Conservation (phyloP, 495 filamentous ascomycete genomes). For the Bathelium albidoporum region DNA sequence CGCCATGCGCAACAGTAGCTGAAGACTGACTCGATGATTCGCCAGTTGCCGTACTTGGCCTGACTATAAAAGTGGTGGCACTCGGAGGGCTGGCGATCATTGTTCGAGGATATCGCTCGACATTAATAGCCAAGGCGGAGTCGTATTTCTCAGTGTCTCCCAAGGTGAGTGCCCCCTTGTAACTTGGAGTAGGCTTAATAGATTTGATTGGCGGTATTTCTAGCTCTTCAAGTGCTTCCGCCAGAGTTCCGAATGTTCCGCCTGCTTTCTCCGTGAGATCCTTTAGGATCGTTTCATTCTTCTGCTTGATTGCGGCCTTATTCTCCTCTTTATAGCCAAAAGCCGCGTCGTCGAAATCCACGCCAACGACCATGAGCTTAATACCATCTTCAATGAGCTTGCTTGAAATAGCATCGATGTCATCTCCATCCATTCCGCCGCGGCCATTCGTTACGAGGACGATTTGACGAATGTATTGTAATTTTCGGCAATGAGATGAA, state of each 20-base stretch:
- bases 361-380: slow-evolving; percentile 67
- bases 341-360: slow-evolving; percentile 90
- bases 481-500: slow-evolving; percentile 62
- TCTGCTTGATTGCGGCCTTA: slow-evolving; percentile 46
- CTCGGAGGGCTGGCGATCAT: slow-evolving; percentile 60
- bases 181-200: slow-evolving; percentile 60
- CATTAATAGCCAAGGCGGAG: slow-evolving; percentile 69
- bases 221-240: slow-evolving; percentile 67
- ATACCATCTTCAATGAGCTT: slow-evolving; percentile 68
- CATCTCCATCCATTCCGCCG: slow-evolving; percentile 56
- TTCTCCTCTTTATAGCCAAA: slow-evolving; percentile 90
- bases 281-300: slow-evolving; percentile 59
- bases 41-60: slow-evolving; percentile 37
- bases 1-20: slow-evolving; percentile 35
- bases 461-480: slow-evolving; percentile 81
- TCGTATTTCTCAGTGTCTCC: slow-evolving; percentile 66
- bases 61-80: slow-evolving; percentile 62
- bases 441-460: slow-evolving; percentile 74
- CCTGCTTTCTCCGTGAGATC: slow-evolving; percentile 56
- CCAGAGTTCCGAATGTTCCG: slow-evolving; percentile 70
- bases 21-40: slow-evolving; percentile 38
- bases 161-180: slow-evolving; percentile 68
- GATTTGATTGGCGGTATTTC: slow-evolving; percentile 68
- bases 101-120: slow-evolving; percentile 82
- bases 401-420: slow-evolving; percentile 51